Base-by-base conservation (phyloP, 2,329 filamentous ascomycete species). In the Hymenoscyphus scutula region DNA sequence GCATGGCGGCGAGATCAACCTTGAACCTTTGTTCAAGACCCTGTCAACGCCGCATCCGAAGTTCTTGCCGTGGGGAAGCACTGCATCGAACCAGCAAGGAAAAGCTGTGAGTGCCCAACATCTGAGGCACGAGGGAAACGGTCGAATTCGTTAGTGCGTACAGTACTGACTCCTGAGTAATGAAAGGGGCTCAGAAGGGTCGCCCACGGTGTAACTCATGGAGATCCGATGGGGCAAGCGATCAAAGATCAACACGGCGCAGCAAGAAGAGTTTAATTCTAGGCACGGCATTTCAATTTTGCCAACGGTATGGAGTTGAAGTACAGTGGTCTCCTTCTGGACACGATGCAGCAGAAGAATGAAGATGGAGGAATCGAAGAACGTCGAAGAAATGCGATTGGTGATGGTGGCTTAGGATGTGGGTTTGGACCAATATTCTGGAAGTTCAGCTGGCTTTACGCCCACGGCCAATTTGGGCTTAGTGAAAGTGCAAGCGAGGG, bases 1-100 rank as follows among this genome's bases (percentile, higher is more conserved):
- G 11, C 45, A 25, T 51, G 34, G 56, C 56, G 34, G 61, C 56
- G 56, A 59, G 55, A 56, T 56, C 13, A 58, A 34, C 56, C 56
- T 30, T 27, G 37, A 8, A 29, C 29, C 17, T 25, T 19, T 10
- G 30, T 48, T 38, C 17, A 38, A 45, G 11, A n/a, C 45, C 45
- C 45, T 59, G 58, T 53, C 29, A 53, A 59, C 29, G 58, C 58
- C 58, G 58, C 45, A 59, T 37, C 58, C 45, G 48, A 54, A 27
- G 34, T 23, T 37, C 19, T 23, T 27, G 45, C 13, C 25, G 58
- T 37, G 55, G 32, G 32, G 19, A 25, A n/a, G 41, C 41, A 19
- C 41, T 13, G 32, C 32, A 34, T 34, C 8, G 32, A 13, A 34
- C 2, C 11, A 37, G 34, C 34, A 37, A 37, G 34, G 13, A 37